Evolutionary conservation across 1,139 yeast species (phyloP), one percentile per base, ranked within the genome.

Genomic region (Suhomyces guaymorum): DNA sequence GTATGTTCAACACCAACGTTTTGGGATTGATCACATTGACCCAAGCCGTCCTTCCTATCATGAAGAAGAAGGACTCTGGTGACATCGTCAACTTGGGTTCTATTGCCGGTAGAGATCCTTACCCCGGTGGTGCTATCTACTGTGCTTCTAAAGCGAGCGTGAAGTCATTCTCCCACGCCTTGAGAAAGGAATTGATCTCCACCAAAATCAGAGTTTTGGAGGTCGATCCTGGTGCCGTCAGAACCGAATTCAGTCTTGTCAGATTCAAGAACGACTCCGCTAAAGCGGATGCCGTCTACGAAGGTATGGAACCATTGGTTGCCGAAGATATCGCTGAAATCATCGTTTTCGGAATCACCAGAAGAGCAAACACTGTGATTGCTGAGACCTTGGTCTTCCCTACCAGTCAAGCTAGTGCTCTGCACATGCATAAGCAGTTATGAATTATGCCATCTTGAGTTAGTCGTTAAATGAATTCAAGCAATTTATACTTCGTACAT

Each of bases 121-220:
- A 88, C 61, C 90, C 94, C 22, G 88, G 82, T 33, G 96, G 95
- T 29, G 78, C 87, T 8, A 81, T 88, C 47, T 88, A 88, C 64
- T 87, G 96, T 64, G 84, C 95, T n/a, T 78, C 92, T 33, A 88
- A 88, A 61, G 86, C 89, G 26, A 87, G 92, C 14, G 78, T 88
- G 20, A 75, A 80, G 45, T 82, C 89, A 0, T 88, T 88, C 57
- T 74, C 90, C 14, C 80, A 80, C 31, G 73, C 86, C 4, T 70
- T 87, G 60, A 75, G 96, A 59, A 84, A 84, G 60, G 96, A 88
- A 59, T 69, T 81, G 54, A 78, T 86, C 46, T 67, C 71, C 55
- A 83, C 95, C 22, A 73, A 75, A 38, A 78, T 87, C 46, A 73
- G 96, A 53, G 89, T 87, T 35, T 75, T 88, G 48, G 94, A 86